Evolutionary conservation across 495 filamentous ascomycete species (phyloP).

Genomic region (Talaromyces thailandensis): DNA sequence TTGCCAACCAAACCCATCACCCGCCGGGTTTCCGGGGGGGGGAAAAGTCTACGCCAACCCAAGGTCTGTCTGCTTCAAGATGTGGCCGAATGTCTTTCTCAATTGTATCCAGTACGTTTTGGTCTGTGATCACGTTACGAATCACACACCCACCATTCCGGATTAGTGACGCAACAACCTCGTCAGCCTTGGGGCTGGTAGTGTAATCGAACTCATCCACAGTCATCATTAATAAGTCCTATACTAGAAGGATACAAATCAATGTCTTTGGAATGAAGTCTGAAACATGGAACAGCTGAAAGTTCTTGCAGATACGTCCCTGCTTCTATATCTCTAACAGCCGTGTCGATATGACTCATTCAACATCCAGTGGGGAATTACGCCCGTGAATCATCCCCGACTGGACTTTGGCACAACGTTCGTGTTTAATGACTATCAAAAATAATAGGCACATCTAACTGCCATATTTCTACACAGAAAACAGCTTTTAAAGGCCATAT

Average conservation of each 20-base stretch:
- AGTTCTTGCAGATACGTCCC: neutral
- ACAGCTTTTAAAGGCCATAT: neutral
- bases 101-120: slow-evolving; percentile 14
- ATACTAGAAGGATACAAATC: neutral
- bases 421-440: neutral
- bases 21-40: slow-evolving; percentile 21
- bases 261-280: neutral
- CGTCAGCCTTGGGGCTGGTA: neutral
- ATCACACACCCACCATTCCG: slow-evolving; percentile 16
- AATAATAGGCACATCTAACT: neutral
- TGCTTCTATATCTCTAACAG: neutral
- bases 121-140: slow-evolving; percentile 13
- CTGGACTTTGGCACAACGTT: neutral
- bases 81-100: slow-evolving; percentile 16
- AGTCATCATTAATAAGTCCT: neutral
- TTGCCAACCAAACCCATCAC: slow-evolving; percentile 20
- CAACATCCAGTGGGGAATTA: neutral
- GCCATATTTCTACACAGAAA: neutral
- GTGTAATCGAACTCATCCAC: neutral
- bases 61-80: slow-evolving; percentile 15
- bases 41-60: slow-evolving; percentile 14
- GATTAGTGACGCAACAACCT: neutral
- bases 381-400: neutral
- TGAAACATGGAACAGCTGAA: neutral
- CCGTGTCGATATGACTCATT: neutral